Evolutionary conservation across 176 grass and related monocot species (phyloP).

Genomic region (Themeda triandra): DNA sequence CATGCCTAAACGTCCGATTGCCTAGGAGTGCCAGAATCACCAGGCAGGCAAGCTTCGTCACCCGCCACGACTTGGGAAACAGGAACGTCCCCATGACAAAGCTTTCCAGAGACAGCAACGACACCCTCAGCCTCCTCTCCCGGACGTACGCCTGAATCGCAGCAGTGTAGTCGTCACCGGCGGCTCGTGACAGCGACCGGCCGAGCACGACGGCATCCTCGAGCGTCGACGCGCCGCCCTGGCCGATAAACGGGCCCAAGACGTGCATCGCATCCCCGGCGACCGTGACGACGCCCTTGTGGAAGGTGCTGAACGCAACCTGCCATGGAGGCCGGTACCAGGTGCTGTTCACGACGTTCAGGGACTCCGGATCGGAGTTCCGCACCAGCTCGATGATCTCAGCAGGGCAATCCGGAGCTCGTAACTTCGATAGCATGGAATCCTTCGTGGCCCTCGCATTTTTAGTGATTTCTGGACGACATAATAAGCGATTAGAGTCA

Average conservation of each 20-base stretch:
- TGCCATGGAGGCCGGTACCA: slow-evolving; percentile 42
- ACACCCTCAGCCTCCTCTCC: no score
- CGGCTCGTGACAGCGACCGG: slow-evolving; percentile 10
- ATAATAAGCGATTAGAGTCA: background rate
- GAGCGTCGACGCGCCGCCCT: slow-evolving; percentile 36
- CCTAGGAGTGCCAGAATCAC: no score
- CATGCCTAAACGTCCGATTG: no score
- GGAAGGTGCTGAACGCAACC: slow-evolving; percentile 11
- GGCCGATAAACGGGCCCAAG: slow-evolving; percentile 48
- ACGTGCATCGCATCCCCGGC: slow-evolving; percentile 62
- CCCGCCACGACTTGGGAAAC: no score
- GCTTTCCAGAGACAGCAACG: no score
- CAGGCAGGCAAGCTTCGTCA: no score
- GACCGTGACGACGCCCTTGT: slow-evolving; percentile 37
- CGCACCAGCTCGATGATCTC: slow-evolving; percentile 34
- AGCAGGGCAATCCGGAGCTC: background rate
- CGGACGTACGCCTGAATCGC: no score
- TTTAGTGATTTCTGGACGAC: background rate
- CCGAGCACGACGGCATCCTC: slow-evolving; percentile 50
- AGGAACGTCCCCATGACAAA: no score
- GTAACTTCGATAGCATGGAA: background rate
- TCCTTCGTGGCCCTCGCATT: background rate
- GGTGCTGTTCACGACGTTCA: background rate
- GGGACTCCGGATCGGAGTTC: slow-evolving; percentile 15
- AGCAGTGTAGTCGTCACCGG: background rate